Evolutionary conservation across 176 grass and related monocot genomes (phyloP).

Genomic region (Lolium multiflorum): DNA sequence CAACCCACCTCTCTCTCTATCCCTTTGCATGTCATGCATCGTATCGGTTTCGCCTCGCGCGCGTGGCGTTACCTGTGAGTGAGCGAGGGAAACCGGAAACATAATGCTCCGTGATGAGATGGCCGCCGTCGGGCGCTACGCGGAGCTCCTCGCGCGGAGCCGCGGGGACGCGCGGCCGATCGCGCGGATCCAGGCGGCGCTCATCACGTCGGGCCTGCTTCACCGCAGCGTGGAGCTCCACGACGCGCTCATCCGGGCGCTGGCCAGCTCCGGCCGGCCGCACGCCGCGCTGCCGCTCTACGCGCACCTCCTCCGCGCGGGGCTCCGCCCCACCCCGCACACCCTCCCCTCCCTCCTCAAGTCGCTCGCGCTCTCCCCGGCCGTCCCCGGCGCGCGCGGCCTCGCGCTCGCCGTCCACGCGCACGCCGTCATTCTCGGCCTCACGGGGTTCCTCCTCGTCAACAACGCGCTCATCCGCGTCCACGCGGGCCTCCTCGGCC

Average conservation of each 20-base stretch:
- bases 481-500: conserved; percentile 39
- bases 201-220: conserved; percentile 47
- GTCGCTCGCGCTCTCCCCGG: conserved; percentile 31
- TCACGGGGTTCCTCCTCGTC: conserved; percentile 47
- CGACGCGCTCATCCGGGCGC: conserved; percentile 53
- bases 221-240: conserved; percentile 40
- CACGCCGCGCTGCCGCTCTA: conserved; percentile 49
- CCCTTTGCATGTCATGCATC: background rate
- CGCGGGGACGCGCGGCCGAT: conserved; percentile 36
- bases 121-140: conserved; percentile 40
- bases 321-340: conserved; percentile 47
- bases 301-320: conserved; percentile 47
- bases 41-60: conserved; percentile 6
- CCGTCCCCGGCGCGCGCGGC: background rate
- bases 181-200: conserved; percentile 42
- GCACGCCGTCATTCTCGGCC: conserved; percentile 57
- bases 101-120: conserved; percentile 37
- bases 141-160: conserved; percentile 42
- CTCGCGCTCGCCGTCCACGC: conserved; percentile 54
- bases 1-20: background rate
- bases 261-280: conserved; percentile 35
- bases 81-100: background rate
- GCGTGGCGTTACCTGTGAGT: conserved; percentile 12
- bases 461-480: conserved; percentile 66
- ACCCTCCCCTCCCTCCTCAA: conserved; percentile 56